Conservation (phyloP, 1,284 basidiomycete species). For the Heterobasidion occidentale region DNA sequence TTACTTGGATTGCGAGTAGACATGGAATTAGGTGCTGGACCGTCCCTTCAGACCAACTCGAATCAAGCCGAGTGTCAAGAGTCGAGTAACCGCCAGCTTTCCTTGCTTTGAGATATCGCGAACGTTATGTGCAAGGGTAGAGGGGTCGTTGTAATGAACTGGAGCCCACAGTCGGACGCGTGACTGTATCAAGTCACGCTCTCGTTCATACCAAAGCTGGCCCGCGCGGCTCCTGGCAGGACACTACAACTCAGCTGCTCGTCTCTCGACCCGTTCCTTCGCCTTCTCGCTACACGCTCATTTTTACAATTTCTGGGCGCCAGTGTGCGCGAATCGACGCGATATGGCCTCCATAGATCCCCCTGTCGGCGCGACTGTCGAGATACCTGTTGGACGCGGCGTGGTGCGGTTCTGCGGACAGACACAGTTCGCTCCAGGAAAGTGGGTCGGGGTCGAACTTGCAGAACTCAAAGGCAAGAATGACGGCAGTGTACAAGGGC, state of each 20-base stretch:
- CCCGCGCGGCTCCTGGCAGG: no score
- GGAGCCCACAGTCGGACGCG: no score
- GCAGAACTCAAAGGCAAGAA: constrained; percentile 87
- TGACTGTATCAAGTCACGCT: no score
- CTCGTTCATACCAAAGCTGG: no score
- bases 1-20: not conserved
- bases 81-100: no score
- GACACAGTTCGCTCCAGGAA: constrained; percentile 82
- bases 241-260: no score
- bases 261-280: no score
- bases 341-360: constrained; percentile 16
- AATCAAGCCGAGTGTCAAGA: not conserved
- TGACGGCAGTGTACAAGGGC: constrained; percentile 83
- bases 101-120: no score
- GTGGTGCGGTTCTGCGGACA: constrained; percentile 82
- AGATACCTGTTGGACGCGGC: constrained; percentile 74
- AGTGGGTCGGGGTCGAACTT: constrained; percentile 94
- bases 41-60: not conserved
- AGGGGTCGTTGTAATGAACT: no score
- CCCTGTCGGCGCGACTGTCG: constrained; percentile 57
- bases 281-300: not conserved
- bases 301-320: not conserved
- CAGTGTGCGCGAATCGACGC: not conserved
- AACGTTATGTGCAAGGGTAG: no score
- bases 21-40: not conserved